phyloP scores from a whole-genome alignment of 2,329 filamentous ascomycete species.

The Claviceps africana region DNA sequence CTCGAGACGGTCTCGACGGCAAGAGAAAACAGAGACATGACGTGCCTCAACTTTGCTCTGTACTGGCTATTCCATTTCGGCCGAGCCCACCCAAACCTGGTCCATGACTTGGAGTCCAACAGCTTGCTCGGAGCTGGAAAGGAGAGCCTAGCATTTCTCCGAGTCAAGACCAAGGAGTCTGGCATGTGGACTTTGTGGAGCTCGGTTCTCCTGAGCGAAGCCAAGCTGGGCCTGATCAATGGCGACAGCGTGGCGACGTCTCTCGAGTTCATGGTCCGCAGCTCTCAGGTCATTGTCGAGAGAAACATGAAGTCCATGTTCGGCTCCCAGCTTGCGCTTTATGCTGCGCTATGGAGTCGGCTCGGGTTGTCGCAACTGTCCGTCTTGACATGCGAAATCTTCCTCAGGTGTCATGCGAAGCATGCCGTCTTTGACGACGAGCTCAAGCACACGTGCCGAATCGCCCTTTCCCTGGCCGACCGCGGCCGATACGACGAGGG shows the following conservation, averaged over 20 bases:
- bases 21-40: slow-evolving; percentile 81
- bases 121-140: slow-evolving; percentile 65
- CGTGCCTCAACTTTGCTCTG: slow-evolving; percentile 84
- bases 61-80: slow-evolving; percentile 94
- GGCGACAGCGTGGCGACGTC: slow-evolving; percentile 51
- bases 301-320: slow-evolving; percentile 60
- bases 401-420: slow-evolving; percentile 56
- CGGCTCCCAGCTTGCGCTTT: slow-evolving; percentile 59
- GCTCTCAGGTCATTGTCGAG: slow-evolving; percentile 67
- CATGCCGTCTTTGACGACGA: slow-evolving; percentile 56
- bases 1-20: slow-evolving; percentile 92
- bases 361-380: slow-evolving; percentile 49
- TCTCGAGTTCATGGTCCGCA: slow-evolving; percentile 67
- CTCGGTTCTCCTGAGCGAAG: slow-evolving; percentile 72
- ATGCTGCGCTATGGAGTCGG: slow-evolving; percentile 60
- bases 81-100: slow-evolving; percentile 67
- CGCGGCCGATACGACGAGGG: slow-evolving; percentile 60
- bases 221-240: slow-evolving; percentile 61
- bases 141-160: slow-evolving; percentile 71
- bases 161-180: slow-evolving; percentile 70
- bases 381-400: slow-evolving; percentile 52
- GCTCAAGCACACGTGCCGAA: slow-evolving; percentile 58
- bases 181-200: slow-evolving; percentile 78
- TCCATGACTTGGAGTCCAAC: slow-evolving; percentile 53
- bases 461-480: slow-evolving; percentile 46